A percentile compares a stretch with the other conserved stretches of the same genome.
Conservation (phyloP, 2,329 filamentous ascomycete genomes). For the Penicillium sp. region DNA sequence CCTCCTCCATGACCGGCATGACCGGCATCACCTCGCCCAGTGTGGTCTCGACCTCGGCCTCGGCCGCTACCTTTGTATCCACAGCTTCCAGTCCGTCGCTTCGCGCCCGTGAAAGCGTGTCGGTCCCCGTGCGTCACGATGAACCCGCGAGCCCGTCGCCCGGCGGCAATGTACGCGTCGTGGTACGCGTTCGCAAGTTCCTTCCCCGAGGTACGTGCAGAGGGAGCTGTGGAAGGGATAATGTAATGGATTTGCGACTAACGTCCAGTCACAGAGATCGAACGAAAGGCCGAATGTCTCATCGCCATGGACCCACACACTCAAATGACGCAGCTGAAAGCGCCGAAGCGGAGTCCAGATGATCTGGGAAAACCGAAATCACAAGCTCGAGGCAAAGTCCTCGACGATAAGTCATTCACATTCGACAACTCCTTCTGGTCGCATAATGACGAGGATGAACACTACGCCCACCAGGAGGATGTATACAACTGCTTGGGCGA, state of each 20-base stretch:
- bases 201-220: conserved; percentile 63
- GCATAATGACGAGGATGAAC: conserved; percentile 68
- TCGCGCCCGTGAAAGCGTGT: conserved; percentile 65
- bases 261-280: conserved; percentile 59
- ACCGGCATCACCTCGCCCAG: conserved; percentile 38
- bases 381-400: conserved; percentile 63
- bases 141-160: conserved; percentile 47
- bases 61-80: conserved; percentile 45
- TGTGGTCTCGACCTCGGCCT: conserved; percentile 36
- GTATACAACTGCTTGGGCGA: conserved; percentile 92
- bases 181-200: conserved; percentile 75
- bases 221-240: background rate
- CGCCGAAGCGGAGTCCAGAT: conserved; percentile 55
- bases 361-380: conserved; percentile 54
- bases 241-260: background rate
- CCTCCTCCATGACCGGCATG: conserved; percentile 31
- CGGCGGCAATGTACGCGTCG: conserved; percentile 75
- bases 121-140: conserved; percentile 51
- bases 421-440: conserved; percentile 99
- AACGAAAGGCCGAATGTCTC: conserved; percentile 75
- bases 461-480: conserved; percentile 89
- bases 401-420: conserved; percentile 86
- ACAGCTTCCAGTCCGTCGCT: conserved; percentile 75
- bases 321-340: conserved; percentile 75
- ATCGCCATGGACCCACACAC: conserved; percentile 86